Conservation (phyloP, 768 basidiomycete genomes). For the Russula lepida region DNA sequence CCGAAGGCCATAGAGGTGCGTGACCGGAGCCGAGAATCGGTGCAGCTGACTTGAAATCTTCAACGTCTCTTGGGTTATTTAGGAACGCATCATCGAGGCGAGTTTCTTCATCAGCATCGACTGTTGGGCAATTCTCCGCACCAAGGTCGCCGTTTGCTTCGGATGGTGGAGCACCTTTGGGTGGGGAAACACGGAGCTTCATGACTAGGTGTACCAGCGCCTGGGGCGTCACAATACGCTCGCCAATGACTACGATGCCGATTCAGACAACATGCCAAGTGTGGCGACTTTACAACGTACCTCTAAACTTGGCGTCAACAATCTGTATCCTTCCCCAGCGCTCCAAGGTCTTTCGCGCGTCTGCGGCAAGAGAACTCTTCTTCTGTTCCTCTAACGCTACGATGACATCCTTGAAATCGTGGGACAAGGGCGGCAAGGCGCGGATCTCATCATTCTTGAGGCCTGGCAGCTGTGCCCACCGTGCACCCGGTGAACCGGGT, state of each 20-base stretch:
- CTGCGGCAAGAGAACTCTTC: conserved; percentile 37
- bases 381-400: conserved; percentile 42
- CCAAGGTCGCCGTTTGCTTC: conserved; percentile 27
- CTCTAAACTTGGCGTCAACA: conserved; percentile 78
- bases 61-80: conserved; percentile 48
- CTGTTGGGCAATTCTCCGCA: conserved; percentile 38
- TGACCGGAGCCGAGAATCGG: conserved; percentile 60
- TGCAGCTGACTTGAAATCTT: conserved; percentile 42
- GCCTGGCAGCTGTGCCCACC: conserved; percentile 71
- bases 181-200: conserved; percentile 68
- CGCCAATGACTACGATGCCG: conserved; percentile 65
- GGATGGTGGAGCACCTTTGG: conserved; percentile 25
- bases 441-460: conserved; percentile 48
- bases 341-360: conserved; percentile 56
- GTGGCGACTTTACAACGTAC: conserved; percentile 32
- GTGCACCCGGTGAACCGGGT: conserved; percentile 39
- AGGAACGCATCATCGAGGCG: conserved; percentile 63
- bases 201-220: conserved; percentile 82
- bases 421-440: conserved; percentile 33
- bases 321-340: conserved; percentile 73
- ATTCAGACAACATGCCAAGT: not conserved
- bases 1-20: conserved; percentile 87
- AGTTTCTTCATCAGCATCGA: conserved; percentile 36
- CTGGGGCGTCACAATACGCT: conserved; percentile 78
- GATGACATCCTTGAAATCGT: conserved; percentile 37